Percentiles rank a stretch among this genome's conserved stretches.
Evolutionary conservation across 2,329 filamentous ascomycete genomes (phyloP).

Genomic region (Decorospora gaudefroyi): DNA sequence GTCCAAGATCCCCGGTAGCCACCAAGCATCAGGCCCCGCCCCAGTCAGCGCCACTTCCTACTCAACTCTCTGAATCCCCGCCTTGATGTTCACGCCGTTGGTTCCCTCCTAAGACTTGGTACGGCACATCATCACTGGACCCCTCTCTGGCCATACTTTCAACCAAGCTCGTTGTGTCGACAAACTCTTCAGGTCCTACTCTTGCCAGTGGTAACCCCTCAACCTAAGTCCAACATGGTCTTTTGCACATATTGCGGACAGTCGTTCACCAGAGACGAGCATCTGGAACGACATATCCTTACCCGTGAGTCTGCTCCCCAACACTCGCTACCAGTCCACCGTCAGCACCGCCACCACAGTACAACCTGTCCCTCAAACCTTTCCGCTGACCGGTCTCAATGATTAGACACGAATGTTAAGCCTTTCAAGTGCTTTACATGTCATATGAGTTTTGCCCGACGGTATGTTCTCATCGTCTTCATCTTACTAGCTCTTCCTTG

Average conservation of each 20-base stretch:
- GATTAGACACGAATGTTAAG: constrained; percentile 58
- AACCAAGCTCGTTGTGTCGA: background rate
- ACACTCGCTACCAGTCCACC: background rate
- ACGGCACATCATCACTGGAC: constrained; percentile 13
- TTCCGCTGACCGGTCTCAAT: constrained; percentile 4
- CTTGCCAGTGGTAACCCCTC: constrained; percentile 4
- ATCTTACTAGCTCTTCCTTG: constrained; percentile 4
- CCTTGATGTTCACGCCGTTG: constrained; percentile 19
- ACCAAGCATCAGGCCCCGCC: constrained; percentile 12
- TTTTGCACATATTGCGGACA: constrained; percentile 60
- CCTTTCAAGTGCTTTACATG: constrained; percentile 60
- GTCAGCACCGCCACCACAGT: background rate
- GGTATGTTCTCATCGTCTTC: constrained; percentile 44
- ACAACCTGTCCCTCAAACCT: constrained; percentile 1
- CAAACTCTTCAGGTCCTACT: background rate
- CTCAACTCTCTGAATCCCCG: constrained; percentile 9
- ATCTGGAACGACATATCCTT: constrained; percentile 58
- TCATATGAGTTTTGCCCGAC: constrained; percentile 59
- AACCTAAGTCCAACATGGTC: constrained; percentile 49
- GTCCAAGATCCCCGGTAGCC: constrained; percentile 17
- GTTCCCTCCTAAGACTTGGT: constrained; percentile 15
- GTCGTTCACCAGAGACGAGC: constrained; percentile 58
- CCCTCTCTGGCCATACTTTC: background rate
- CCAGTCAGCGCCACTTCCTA: constrained; percentile 10
- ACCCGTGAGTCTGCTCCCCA: constrained; percentile 50